phyloP scores from a whole-genome alignment of 2,329 filamentous ascomycete species.

The Aspergillus hiratsukae region DNA sequence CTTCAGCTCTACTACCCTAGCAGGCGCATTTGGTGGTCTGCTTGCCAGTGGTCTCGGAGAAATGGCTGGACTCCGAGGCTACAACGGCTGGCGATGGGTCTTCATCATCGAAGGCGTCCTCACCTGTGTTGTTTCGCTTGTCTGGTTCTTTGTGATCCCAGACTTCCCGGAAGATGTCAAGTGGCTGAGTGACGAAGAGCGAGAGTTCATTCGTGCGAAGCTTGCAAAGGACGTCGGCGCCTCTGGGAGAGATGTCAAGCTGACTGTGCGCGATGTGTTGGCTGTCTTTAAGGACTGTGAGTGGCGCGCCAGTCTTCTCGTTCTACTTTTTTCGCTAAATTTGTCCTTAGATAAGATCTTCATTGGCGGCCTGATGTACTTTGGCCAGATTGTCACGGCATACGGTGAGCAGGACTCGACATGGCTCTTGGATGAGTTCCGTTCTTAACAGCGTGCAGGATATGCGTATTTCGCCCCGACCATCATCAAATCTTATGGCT shows the following conservation, averaged over 20 bases:
- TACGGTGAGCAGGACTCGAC: slow-evolving; percentile 47
- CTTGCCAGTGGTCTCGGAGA: slow-evolving; percentile 57
- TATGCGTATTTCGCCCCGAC: slow-evolving; percentile 74
- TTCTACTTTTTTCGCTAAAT: slow-evolving; percentile 11
- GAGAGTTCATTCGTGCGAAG: slow-evolving; percentile 60
- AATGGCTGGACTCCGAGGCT: slow-evolving; percentile 54
- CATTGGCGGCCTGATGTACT: slow-evolving; percentile 74
- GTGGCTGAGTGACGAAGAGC: slow-evolving; percentile 69
- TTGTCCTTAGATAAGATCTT: slow-evolving; percentile 55
- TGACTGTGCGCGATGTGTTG: slow-evolving; percentile 56
- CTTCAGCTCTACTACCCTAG: slow-evolving; percentile 67
- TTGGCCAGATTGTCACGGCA: slow-evolving; percentile 71
- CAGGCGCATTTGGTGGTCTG: slow-evolving; percentile 60
- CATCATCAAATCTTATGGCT: slow-evolving; percentile 66
- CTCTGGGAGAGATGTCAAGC: slow-evolving; percentile 58
- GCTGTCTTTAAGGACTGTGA: slow-evolving; percentile 64
- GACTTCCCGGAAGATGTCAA: slow-evolving; percentile 70
- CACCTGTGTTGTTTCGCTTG: slow-evolving; percentile 57
- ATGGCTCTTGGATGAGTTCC: neutral
- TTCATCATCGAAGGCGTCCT: slow-evolving; percentile 61
- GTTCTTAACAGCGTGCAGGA: slow-evolving; percentile 25
- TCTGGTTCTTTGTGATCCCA: slow-evolving; percentile 63
- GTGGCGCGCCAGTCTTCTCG: neutral
- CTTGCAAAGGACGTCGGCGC: slow-evolving; percentile 65
- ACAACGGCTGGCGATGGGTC: slow-evolving; percentile 51